phyloP scores from a whole-genome alignment of 306 rosid genomes.

The Senna tora region DNA sequence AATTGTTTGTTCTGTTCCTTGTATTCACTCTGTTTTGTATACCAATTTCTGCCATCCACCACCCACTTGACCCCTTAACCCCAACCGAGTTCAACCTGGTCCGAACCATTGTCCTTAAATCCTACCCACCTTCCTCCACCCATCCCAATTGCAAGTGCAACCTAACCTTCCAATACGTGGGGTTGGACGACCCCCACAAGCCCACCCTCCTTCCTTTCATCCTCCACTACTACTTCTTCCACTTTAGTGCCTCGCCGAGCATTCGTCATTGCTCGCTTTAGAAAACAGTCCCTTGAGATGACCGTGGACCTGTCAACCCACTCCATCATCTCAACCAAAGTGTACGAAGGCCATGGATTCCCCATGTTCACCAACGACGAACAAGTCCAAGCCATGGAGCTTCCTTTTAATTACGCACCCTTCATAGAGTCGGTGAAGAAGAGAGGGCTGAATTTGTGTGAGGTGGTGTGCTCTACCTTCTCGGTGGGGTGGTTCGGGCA shows the following conservation, averaged over 20 bases:
- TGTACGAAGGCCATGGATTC: conserved; percentile 49
- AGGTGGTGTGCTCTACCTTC: conserved; percentile 11
- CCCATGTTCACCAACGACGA: conserved; percentile 45
- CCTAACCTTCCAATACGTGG: conserved; percentile 60
- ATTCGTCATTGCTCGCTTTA: conserved; percentile 43
- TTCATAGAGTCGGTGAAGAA: conserved; percentile 36
- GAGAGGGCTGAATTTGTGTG: conserved; percentile 32
- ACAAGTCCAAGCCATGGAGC: not conserved
- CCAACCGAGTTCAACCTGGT: conserved; percentile 43
- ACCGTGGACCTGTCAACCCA: conserved; percentile 39
- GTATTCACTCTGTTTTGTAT: not conserved
- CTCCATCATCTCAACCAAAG: conserved; percentile 38
- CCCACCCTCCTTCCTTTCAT: conserved; percentile 33
- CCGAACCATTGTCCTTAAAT: conserved; percentile 34
- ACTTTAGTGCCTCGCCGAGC: conserved; percentile 52
- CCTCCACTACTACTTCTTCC: too few species aligned
- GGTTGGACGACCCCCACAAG: conserved; percentile 61
- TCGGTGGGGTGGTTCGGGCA: conserved; percentile 43
- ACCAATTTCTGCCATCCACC: conserved; percentile 21
- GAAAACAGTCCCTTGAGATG: conserved; percentile 50
- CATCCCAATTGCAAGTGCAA: too few species aligned
- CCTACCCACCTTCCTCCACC: conserved; percentile 32
- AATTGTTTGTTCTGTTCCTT: not conserved
- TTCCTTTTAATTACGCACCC: conserved; percentile 27
- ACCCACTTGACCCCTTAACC: conserved; percentile 59